Evolutionary conservation across 352 stramenopile species (phyloP).

Genomic region (Globisporangium solare): DNA sequence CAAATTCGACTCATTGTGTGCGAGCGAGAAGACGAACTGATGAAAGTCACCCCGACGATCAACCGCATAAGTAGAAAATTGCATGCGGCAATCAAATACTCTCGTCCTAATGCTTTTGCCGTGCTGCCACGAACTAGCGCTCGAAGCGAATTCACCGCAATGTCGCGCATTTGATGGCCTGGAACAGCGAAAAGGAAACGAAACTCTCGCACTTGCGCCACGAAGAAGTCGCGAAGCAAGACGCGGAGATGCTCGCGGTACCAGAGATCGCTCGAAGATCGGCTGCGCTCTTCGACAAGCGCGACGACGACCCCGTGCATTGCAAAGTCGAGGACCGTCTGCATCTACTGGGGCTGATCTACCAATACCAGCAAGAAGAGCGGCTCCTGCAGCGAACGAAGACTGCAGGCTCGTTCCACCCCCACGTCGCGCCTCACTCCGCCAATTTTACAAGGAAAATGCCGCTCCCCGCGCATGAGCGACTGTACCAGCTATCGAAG

Average conservation of each 20-base stretch:
- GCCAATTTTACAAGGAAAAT: slow-evolving; percentile 26
- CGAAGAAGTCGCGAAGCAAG: slow-evolving; percentile 24
- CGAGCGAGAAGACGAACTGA: slow-evolving; percentile 21
- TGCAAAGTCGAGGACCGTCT: slow-evolving; percentile 71
- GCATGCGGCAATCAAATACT: too few species aligned
- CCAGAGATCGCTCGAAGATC: slow-evolving; percentile 33
- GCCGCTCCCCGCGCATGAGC: slow-evolving; percentile 32
- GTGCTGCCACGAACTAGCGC: slow-evolving; percentile 19
- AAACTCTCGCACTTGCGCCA: slow-evolving; percentile 44
- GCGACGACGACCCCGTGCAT: slow-evolving; percentile 42
- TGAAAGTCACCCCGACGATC: slow-evolving; percentile 38
- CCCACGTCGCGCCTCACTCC: slow-evolving; percentile 50
- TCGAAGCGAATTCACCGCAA: slow-evolving; percentile 54
- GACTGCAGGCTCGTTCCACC: slow-evolving; percentile 16
- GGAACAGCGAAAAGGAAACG: slow-evolving; percentile 52
- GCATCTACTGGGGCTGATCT: slow-evolving; percentile 63
- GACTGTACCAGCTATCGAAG: slow-evolving; percentile 46
- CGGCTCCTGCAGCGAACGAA: slow-evolving; percentile 20
- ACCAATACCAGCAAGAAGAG: slow-evolving; percentile 64
- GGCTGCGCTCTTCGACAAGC: slow-evolving; percentile 23
- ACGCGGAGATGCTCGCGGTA: slow-evolving; percentile 25
- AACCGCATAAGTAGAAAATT: slow-evolving; percentile 32
- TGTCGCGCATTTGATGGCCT: slow-evolving; percentile 59
- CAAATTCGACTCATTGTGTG: slow-evolving; percentile 35
- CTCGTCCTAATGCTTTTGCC: not conserved